Conservation (phyloP, 495 filamentous ascomycete species). For the Daldinia caldariorum region DNA sequence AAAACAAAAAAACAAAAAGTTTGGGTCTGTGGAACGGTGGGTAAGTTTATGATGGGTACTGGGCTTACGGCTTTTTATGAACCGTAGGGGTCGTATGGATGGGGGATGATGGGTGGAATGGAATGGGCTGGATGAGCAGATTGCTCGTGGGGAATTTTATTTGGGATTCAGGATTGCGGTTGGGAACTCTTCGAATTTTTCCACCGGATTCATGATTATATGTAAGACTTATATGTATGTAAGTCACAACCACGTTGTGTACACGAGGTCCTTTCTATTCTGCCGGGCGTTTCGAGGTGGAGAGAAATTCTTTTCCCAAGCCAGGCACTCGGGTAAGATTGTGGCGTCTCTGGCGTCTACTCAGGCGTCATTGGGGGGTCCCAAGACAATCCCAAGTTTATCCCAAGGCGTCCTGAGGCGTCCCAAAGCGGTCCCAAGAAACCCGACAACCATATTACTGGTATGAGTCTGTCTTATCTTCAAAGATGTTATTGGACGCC, state of each 20-base stretch:
- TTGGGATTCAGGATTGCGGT: slow-evolving; percentile 3
- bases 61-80: background rate
- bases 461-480: slow-evolving; percentile 21
- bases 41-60: background rate
- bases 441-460: slow-evolving; percentile 39
- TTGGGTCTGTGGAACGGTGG: slow-evolving; percentile 13
- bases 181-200: slow-evolving; percentile 31
- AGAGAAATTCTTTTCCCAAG: slow-evolving; percentile 5
- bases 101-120: background rate
- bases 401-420: no score
- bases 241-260: slow-evolving; percentile 36
- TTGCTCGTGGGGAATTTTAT: slow-evolving; percentile 11
- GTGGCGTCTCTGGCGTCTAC: slow-evolving; percentile 14
- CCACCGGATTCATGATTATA: slow-evolving; percentile 18
- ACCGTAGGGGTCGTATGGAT: background rate
- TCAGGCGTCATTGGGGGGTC: no score
- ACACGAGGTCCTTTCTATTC: slow-evolving; percentile 22
- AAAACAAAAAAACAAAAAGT: background rate
- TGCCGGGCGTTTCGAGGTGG: slow-evolving; percentile 31
- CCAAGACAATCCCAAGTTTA: no score
- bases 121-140: background rate
- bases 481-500: slow-evolving; percentile 32
- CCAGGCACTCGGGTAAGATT: slow-evolving; percentile 30
- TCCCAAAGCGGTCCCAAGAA: slow-evolving; percentile 14
- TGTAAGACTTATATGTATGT: slow-evolving; percentile 20